Percentiles rank a stretch among this genome's conserved stretches.
Conservation (phyloP, 768 basidiomycete genomes). For the Boletus patriciae region DNA sequence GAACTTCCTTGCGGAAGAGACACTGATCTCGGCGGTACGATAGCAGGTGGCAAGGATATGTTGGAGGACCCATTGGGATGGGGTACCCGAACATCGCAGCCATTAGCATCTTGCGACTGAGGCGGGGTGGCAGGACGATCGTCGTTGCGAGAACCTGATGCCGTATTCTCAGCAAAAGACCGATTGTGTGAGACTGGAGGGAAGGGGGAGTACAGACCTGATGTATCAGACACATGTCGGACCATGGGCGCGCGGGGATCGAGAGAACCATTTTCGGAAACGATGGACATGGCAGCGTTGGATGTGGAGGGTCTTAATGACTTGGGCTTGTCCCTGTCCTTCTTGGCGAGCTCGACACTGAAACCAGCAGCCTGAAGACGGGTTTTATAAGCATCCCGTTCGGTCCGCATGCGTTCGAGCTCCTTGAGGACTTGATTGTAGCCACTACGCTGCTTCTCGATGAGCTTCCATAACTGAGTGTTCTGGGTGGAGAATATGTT, state of each 20-base stretch:
- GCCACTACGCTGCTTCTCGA: slow-evolving; percentile 87
- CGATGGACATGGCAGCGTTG: slow-evolving; percentile 21
- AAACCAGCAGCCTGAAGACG: slow-evolving; percentile 33
- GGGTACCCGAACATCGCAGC: slow-evolving; percentile 7
- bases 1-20: slow-evolving; percentile 20
- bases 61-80: slow-evolving; percentile 1
- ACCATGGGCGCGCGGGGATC: slow-evolving; percentile 29
- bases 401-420: slow-evolving; percentile 76
- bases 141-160: slow-evolving; percentile 16
- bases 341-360: slow-evolving; percentile 42
- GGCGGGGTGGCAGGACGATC: slow-evolving; percentile 23
- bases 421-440: slow-evolving; percentile 81
- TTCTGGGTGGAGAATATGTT: slow-evolving; percentile 82
- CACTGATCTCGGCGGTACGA: slow-evolving; percentile 22
- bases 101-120: slow-evolving; percentile 15
- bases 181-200: background rate
- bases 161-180: background rate
- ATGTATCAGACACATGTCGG: slow-evolving; percentile 34
- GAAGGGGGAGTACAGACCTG: slow-evolving; percentile 27
- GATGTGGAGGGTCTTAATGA: slow-evolving; percentile 23
- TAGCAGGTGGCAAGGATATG: slow-evolving; percentile 6
- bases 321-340: slow-evolving; percentile 27
- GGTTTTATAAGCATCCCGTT: slow-evolving; percentile 65
- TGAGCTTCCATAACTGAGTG: slow-evolving; percentile 89
- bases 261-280: slow-evolving; percentile 14